phyloP scores from a whole-genome alignment of 768 basidiomycete species.

The Ramaria sp. region DNA sequence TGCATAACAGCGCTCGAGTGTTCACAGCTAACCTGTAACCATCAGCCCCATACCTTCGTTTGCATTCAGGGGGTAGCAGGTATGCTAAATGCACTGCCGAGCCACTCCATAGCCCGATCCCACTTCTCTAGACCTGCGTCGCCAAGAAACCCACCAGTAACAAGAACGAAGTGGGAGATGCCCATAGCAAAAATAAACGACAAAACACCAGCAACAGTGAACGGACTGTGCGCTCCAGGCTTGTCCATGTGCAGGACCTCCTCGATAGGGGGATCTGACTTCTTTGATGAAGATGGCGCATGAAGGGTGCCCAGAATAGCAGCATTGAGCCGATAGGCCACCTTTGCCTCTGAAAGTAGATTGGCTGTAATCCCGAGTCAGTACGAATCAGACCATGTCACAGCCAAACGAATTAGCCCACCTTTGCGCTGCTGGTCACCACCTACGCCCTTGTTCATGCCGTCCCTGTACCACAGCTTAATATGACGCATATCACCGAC shows the following conservation, averaged over 20 bases:
- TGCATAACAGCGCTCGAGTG: no score
- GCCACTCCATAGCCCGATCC: slow-evolving; percentile 5
- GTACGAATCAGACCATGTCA: not conserved
- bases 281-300: slow-evolving; percentile 5
- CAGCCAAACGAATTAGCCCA: slow-evolving; percentile 10
- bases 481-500: slow-evolving; percentile 59
- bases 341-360: slow-evolving; percentile 37
- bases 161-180: slow-evolving; percentile 38
- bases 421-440: slow-evolving; percentile 32
- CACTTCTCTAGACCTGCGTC: slow-evolving; percentile 33
- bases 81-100: not conserved
- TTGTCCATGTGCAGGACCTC: not conserved
- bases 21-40: no score
- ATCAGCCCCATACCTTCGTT: not conserved
- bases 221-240: not conserved
- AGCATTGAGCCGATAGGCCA: slow-evolving; percentile 39
- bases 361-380: slow-evolving; percentile 21
- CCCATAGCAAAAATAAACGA: slow-evolving; percentile 27
- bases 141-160: slow-evolving; percentile 37
- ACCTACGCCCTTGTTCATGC: slow-evolving; percentile 41
- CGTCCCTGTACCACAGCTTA: slow-evolving; percentile 59
- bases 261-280: not conserved
- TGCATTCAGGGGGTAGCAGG: not conserved
- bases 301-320: slow-evolving; percentile 32
- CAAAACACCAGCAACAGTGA: slow-evolving; percentile 15